These are phyloP conservation scores for Penicillium sp. DNA, from an alignment of 2,329 filamentous ascomycete genomes.

Conservation along the genomic window DNA sequence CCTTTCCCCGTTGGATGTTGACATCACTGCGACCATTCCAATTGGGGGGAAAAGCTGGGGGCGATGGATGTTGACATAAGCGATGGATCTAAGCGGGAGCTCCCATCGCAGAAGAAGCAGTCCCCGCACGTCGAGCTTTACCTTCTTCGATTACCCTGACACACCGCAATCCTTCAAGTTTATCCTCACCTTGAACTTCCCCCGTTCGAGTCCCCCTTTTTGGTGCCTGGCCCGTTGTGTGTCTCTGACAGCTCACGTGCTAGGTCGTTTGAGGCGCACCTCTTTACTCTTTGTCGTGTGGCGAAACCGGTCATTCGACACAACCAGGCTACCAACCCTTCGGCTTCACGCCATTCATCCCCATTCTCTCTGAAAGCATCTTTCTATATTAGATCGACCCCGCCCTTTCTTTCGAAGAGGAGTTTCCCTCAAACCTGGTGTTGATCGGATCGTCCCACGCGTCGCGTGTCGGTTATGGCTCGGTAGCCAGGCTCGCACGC, in stretches of 20 bases:
- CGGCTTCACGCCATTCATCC: constrained; percentile 1
- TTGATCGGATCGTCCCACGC: constrained; percentile 12
- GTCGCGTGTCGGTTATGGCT: constrained; percentile 29
- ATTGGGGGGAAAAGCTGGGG: background rate
- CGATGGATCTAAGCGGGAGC: constrained; percentile 14
- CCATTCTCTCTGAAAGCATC: background rate
- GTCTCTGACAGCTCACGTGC: constrained; percentile 14
- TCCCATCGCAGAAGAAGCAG: constrained; percentile 13
- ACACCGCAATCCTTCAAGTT: constrained; percentile 7
- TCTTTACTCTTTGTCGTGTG: constrained; percentile 20
- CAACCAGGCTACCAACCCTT: constrained; percentile 6
- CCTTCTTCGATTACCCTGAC: constrained; percentile 17
- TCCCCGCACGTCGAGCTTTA: constrained; percentile 18
- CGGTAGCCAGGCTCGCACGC: constrained; percentile 25
- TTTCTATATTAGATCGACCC: background rate
- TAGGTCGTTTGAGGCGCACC: constrained; percentile 18
- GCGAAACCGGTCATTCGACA: constrained; percentile 20
- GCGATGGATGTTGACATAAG: constrained; percentile 27
- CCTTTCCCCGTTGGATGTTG: background rate
- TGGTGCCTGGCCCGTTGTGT: constrained; percentile 9
- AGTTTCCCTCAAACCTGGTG: background rate
- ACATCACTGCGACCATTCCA: background rate
- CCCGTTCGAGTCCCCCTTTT: background rate
- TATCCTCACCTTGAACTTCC: background rate
- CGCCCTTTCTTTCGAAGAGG: background rate